Evolutionary conservation across 495 filamentous ascomycete species (phyloP).

Genomic region (Talaromyces thailandensis): DNA sequence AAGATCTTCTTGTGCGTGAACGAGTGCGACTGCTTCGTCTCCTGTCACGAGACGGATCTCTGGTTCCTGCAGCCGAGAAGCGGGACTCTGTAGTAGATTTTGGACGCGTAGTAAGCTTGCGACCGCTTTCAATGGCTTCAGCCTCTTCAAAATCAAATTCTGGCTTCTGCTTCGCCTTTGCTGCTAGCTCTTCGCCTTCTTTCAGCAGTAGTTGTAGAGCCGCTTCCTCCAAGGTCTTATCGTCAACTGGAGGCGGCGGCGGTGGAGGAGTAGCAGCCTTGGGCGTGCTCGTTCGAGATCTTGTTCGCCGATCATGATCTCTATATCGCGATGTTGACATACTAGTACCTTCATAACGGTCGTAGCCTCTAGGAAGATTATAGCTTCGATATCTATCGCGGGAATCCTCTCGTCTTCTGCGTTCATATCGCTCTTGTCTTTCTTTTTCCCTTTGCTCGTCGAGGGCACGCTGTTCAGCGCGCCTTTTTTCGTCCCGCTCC

Average conservation of each 20-base stretch:
- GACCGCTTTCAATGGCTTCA: conserved; percentile 37
- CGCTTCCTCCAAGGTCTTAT: conserved; percentile 48
- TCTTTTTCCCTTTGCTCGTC: conserved; percentile 48
- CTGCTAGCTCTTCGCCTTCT: conserved; percentile 53
- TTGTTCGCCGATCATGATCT: conserved; percentile 28
- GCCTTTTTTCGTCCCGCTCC: conserved; percentile 43
- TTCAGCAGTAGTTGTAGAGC: conserved; percentile 47
- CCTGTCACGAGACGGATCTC: conserved; percentile 8
- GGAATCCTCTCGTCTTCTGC: conserved; percentile 36
- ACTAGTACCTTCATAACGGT: conserved; percentile 9
- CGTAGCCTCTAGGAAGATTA: conserved; percentile 26
- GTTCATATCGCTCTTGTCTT: conserved; percentile 43
- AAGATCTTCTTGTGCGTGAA: conserved; percentile 14
- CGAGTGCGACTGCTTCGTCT: conserved; percentile 14
- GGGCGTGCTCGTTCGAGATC: conserved; percentile 22
- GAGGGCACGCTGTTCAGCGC: conserved; percentile 39
- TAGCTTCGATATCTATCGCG: conserved; percentile 24
- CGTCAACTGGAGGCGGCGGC: conserved; percentile 35
- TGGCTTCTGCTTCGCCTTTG: conserved; percentile 48
- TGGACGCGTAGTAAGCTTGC: conserved; percentile 21
- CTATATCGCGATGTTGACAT: conserved; percentile 18
- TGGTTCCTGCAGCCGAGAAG: conserved; percentile 18
- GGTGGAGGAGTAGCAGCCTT: conserved; percentile 32
- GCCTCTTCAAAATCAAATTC: conserved; percentile 49
- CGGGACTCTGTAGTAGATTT: conserved; percentile 22